Base-by-base conservation (phyloP, 495 filamentous ascomycete genomes). In the Neurospora sp. region DNA sequence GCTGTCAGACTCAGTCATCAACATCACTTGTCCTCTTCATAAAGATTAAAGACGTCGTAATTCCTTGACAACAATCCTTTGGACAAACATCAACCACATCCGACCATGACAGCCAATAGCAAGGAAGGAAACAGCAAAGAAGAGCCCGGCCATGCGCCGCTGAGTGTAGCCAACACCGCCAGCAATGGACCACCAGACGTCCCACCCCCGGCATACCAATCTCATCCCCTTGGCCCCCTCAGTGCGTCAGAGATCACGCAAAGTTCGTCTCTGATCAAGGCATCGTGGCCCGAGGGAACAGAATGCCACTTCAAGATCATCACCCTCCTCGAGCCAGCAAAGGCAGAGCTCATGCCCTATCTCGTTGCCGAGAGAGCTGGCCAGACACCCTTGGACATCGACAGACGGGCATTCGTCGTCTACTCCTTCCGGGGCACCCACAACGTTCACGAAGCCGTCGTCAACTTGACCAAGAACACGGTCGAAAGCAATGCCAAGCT, bases 341-440 rank as follows among this genome's bases (percentile, higher is more conserved):
- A 93, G 80, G 80, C 83, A 9, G 81, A 87, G 23, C 80, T 90
- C 7, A 74, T 90, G 12, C 85, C 87, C 0, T 91, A 86, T 20
- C 77, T 82, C 20, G 71, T 71, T 0, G 77, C 78, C 11, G 79
- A 81, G 72, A 72, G 79, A 23, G 73, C 75, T 2, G 77, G 80
- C 0, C 35, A 77, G 72, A 35, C 18, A 3, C 72, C 78, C 74
- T 20, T 59, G n/a, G 69, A 20, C 38, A 85, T 90, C 48, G 84
- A 87, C 71, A 82, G 89, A 38, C 85, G 81, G 71, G 85, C 82
- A 0, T 89, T 90, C 42, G 80, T 91, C 8, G 84, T 85, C 46
- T 92, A 92, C 78, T 92, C 91, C 74, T 81, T 92, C 75, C 82
- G 85, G 46, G 87, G 87, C 71, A 92, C 90, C 44, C 85, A 89